Base-by-base conservation (phyloP, 2,329 filamentous ascomycete species). In the Colletotrichum tanaceti region DNA sequence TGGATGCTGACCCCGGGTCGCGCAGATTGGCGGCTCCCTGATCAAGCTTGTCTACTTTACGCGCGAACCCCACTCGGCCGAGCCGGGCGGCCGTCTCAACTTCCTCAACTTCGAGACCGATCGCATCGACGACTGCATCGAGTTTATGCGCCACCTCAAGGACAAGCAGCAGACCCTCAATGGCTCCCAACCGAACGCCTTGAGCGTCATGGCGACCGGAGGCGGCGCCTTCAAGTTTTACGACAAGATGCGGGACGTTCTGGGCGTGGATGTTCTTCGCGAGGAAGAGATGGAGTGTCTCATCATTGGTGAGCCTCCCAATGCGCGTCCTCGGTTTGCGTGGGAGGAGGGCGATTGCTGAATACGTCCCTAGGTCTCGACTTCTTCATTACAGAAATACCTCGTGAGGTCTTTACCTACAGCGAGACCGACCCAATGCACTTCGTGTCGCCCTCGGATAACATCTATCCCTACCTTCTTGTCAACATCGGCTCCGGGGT, bases 201-300 rank as follows among this genome's bases (percentile, higher is more conserved):
- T 99, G 52, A 96, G 91, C 76, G 91, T 99, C 71, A 97, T 98
- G 89, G 96, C 96, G 2, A 99, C 96, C 0, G 96, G 96, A 6
- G 96, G 96, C 35, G 96, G 96, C 22, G 94, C 96, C 5, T 98
- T 93, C 85, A 98, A 98, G 79, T 99, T 93, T 81, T 98, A 98
- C 79, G 94, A 98, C 78, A 91, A 90, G 79, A 93, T 99, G 74
- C 90, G 90, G 76, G 88, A 95, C 71, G 89, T 91, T 5, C 83
- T 99, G 58, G 92, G 92, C 16, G 93, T 97, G 1, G 92, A 98
- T 76, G 94, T 99, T 22, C 84, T 94, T 74, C 86, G 94, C 50
- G 96, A 98, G 80, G 96, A 99, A 76, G 96, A 99, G 82, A 99
- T 99, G 96, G 94, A 97, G 79, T 99, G 96, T 77, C 83, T 99